Evolutionary conservation across 2,329 filamentous ascomycete genomes (phyloP).

Genomic region (Colletotrichum noveboracense): DNA sequence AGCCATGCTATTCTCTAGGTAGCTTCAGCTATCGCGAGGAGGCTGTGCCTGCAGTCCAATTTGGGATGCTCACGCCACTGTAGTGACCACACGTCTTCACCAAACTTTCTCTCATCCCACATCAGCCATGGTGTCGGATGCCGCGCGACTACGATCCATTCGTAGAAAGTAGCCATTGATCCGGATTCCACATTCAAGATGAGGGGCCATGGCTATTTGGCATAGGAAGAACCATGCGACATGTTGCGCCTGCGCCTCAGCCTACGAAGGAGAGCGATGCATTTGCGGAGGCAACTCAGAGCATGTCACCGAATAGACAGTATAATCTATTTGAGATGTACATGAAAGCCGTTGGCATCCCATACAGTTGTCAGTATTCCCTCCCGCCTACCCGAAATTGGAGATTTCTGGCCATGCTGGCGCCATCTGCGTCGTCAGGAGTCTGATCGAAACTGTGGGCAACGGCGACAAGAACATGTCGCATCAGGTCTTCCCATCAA

Average conservation of each 20-base stretch:
- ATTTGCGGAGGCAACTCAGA: not conserved
- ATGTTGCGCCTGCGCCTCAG: rapidly evolving
- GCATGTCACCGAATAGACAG: rapidly evolving
- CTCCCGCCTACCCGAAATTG: rapidly evolving
- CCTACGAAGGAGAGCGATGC: rapidly evolving
- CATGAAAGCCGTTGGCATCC: not conserved
- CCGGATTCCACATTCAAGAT: rapidly evolving
- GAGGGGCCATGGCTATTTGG: rapidly evolving
- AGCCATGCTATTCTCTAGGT: too few species aligned
- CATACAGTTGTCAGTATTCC: not conserved
- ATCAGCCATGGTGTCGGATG: not conserved
- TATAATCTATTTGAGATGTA: rapidly evolving
- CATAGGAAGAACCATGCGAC: rapidly evolving
- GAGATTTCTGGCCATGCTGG: not conserved
- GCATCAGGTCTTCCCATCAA: not conserved
- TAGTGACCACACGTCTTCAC: not conserved
- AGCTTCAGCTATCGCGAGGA: not conserved
- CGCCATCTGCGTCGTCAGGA: rapidly evolving
- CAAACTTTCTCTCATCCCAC: not conserved
- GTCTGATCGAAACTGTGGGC: rapidly evolving
- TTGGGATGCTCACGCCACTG: not conserved
- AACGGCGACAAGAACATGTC: not conserved
- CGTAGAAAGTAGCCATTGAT: not conserved
- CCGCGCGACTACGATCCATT: not conserved
- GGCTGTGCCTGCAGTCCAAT: not conserved